Conservation (phyloP, 1,139 yeast species). For the Hyphopichia buzzinii region DNA sequence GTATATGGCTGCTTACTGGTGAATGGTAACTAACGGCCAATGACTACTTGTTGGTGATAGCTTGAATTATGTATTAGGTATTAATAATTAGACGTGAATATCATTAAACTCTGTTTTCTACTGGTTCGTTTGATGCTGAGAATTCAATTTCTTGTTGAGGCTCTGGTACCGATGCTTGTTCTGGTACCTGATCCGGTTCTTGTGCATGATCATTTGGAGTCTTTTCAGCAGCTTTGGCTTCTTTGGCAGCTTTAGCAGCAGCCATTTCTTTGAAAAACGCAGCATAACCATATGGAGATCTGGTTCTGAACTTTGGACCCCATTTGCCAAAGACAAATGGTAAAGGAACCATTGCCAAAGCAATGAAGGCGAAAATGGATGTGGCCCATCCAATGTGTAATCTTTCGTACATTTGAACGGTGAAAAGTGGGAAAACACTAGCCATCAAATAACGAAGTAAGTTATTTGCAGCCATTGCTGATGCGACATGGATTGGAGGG, state of each 20-base stretch:
- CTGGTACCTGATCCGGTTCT: too few relatives aligned
- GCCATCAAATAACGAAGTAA: constrained; percentile 67
- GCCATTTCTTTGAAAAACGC: constrained; percentile 40
- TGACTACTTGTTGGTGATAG: too few relatives aligned
- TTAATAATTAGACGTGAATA: too few relatives aligned
- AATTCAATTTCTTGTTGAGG: not conserved
- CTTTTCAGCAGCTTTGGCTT: not conserved
- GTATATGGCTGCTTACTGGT: too few relatives aligned
- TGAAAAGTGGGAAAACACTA: constrained; percentile 51
- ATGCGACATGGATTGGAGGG: constrained; percentile 73
- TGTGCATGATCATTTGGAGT: too few relatives aligned
- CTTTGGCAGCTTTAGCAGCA: constrained; percentile 19
- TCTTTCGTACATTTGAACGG: constrained; percentile 41
- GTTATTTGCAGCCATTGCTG: constrained; percentile 79
- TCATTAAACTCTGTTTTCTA: constrained; percentile 3
- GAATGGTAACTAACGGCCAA: too few relatives aligned
- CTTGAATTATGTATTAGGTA: not conserved
- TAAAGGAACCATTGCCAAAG: constrained; percentile 34
- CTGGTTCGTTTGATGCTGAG: not conserved
- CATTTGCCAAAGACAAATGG: constrained; percentile 49
- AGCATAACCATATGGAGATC: constrained; percentile 57
- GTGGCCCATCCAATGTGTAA: constrained; percentile 41
- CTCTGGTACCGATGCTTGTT: too few relatives aligned
- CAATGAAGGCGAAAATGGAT: constrained; percentile 34
- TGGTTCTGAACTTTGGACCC: constrained; percentile 56